phyloP scores from a whole-genome alignment of 2,329 filamentous ascomycete genomes.

The Phyllosticta capitalensis region DNA sequence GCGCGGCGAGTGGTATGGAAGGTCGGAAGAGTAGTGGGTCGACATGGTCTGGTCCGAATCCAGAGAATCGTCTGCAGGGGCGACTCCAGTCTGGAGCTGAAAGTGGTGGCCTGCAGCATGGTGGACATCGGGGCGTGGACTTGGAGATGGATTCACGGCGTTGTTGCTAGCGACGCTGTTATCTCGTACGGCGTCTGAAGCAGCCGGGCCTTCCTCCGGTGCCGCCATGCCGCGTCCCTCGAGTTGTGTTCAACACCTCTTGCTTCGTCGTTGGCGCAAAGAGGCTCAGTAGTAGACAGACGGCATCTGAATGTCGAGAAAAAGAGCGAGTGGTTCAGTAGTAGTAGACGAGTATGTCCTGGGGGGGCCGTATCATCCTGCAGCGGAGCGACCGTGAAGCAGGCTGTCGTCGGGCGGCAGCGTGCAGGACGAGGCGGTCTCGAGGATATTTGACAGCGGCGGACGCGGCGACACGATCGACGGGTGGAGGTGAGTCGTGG shows the following conservation, averaged over 20 bases:
- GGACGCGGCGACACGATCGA: background rate
- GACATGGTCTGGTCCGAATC: background rate
- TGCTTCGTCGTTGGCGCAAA: background rate
- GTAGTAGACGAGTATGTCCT: background rate
- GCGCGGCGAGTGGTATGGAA: conserved; percentile 31
- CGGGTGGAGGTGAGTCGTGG: conserved; percentile 3
- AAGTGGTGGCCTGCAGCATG: background rate
- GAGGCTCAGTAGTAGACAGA: background rate
- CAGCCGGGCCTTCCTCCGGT: conserved; percentile 2
- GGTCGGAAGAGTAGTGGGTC: conserved; percentile 21
- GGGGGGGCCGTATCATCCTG: conserved; percentile 23
- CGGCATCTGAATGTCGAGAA: background rate
- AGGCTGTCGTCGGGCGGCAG: conserved; percentile 9
- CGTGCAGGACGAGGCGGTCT: background rate
- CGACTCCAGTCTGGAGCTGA: background rate
- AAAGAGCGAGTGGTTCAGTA: background rate
- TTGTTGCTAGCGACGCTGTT: background rate
- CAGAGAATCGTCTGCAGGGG: conserved; percentile 12
- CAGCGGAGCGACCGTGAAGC: conserved; percentile 12
- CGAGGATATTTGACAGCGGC: conserved; percentile 4
- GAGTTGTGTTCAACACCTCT: background rate
- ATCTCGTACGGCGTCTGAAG: background rate
- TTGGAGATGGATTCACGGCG: background rate
- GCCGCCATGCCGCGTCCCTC: conserved; percentile 7
- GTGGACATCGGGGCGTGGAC: background rate